Evolutionary conservation across 139 green algal genomes (phyloP).

Genomic region (Spirogloea muscicola): DNA sequence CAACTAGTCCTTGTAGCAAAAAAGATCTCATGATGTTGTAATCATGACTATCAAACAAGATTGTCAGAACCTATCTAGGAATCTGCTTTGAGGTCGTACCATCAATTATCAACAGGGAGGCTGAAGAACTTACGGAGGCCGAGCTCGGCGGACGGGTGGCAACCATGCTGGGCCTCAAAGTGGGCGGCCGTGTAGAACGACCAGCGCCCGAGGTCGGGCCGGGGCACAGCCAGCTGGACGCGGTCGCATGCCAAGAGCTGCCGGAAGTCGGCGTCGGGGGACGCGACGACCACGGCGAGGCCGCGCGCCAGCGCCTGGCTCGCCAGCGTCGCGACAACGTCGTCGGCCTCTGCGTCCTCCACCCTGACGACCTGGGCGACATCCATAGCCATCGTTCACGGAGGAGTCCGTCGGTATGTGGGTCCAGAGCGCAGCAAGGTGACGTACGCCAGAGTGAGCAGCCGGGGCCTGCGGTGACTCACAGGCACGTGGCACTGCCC

Average conservation of each 20-base stretch:
- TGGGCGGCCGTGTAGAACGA: background rate
- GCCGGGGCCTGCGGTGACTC: too few species aligned
- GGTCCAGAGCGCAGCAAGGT: too few species aligned
- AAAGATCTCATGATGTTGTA: too few species aligned
- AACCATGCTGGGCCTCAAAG: background rate
- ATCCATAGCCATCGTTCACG: too few species aligned
- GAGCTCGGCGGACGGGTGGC: background rate
- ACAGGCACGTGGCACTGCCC: too few species aligned
- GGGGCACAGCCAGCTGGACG: background rate
- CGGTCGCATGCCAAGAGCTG: background rate
- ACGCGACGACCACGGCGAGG: background rate
- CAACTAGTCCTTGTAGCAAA: too few species aligned
- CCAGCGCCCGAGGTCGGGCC: background rate
- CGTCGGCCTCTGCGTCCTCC: slow-evolving; percentile 3
- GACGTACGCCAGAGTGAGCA: too few species aligned
- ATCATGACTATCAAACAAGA: too few species aligned
- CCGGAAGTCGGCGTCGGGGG: background rate
- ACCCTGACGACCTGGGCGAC: slow-evolving; percentile 14
- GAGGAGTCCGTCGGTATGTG: too few species aligned
- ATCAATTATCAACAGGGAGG: too few species aligned
- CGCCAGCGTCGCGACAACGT: slow-evolving; percentile 17
- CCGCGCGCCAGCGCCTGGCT: background rate
- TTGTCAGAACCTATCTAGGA: too few species aligned
- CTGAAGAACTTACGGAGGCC: background rate
- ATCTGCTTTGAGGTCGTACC: too few species aligned